Base-by-base conservation (phyloP, 108 stramenopile genomes). In the Parmales sp. region DNA sequence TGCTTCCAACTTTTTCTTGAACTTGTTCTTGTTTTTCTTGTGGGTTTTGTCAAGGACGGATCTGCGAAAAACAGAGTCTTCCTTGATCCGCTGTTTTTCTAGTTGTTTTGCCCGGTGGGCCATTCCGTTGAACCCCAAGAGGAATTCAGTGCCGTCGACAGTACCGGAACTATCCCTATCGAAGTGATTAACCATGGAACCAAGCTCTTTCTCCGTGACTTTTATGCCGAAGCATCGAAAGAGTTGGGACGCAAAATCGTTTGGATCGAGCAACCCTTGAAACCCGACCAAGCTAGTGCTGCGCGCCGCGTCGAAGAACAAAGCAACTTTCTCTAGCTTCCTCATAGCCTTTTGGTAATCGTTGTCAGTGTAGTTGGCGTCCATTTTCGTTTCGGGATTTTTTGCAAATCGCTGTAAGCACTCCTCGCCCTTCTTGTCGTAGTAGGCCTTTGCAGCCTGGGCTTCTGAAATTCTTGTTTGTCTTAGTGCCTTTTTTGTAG, bases 51-150 rank as follows among this genome's bases (percentile, higher is more conserved):
- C n/a, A n/a, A n/a, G n/a, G n/a, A n/a, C n/a, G n/a, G n/a, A n/a
- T n/a, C n/a, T n/a, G n/a, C n/a, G n/a, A n/a, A n/a, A n/a, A n/a
- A n/a, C n/a, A n/a, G n/a, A n/a, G n/a, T n/a, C n/a, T n/a, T n/a
- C n/a, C n/a, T n/a, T n/a, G n/a, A n/a, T n/a, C n/a, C n/a, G n/a
- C n/a, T n/a, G n/a, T n/a, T n/a, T n/a, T n/a, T n/a, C n/a, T n/a
- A n/a, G n/a, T n/a, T n/a, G n/a, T n/a, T n/a, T n/a, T n/a, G n/a
- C n/a, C n/a, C n/a, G n/a, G n/a, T n/a, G n/a, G n/a, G n/a, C n/a
- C n/a, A n/a, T n/a, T n/a, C n/a, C n/a, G 54, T 60, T 34, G 54
- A 60, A 60, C 31, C 54, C 54, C 31, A 60, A 13, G n/a, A 60
- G 20, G 16, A 60, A 60, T 60, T 60, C 54, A 4, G n/a, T 34